These are phyloP conservation scores for Lonicera japonica DNA, from an alignment of 129 eudicot genomes.

Conservation along the genomic window DNA sequence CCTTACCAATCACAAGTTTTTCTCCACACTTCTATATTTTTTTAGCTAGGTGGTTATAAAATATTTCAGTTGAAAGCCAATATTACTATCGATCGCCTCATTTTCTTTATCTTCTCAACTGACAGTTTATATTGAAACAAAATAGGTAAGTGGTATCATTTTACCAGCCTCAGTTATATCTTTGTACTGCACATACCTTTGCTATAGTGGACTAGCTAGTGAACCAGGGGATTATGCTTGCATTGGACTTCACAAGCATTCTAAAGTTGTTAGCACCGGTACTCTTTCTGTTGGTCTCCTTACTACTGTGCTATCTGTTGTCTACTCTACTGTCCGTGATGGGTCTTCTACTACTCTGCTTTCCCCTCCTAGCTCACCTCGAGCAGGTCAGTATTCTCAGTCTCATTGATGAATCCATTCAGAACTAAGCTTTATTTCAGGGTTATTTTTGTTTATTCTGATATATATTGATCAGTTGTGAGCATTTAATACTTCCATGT, in stretches of 20 bases:
- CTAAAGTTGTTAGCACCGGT: constrained; percentile 77
- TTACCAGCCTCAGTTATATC: too few relatives aligned
- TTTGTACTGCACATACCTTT: too few relatives aligned
- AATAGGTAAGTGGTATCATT: constrained; percentile 88
- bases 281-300: constrained; percentile 79
- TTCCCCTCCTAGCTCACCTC: constrained; percentile 92
- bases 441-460: too few relatives aligned
- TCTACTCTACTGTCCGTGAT: constrained; percentile 96
- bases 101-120: not conserved
- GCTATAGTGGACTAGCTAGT: constrained; percentile 95
- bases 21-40: too few relatives aligned
- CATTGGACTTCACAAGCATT: constrained; percentile 95
- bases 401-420: not conserved
- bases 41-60: too few relatives aligned
- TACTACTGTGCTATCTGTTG: constrained; percentile 91
- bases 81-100: too few relatives aligned
- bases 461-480: too few relatives aligned
- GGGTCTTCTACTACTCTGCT: constrained; percentile 94
- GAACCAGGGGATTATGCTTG: constrained; percentile 97
- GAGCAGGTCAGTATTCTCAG: constrained; percentile 56
- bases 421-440: too few relatives aligned
- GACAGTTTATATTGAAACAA: not conserved
- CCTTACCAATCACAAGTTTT: too few relatives aligned
- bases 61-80: too few relatives aligned
- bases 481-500: too few relatives aligned